Evolutionary conservation across 2,329 filamentous ascomycete genomes (phyloP), one percentile per base, ranked within the genome.

Genomic region (Colletotrichum liriopes): DNA sequence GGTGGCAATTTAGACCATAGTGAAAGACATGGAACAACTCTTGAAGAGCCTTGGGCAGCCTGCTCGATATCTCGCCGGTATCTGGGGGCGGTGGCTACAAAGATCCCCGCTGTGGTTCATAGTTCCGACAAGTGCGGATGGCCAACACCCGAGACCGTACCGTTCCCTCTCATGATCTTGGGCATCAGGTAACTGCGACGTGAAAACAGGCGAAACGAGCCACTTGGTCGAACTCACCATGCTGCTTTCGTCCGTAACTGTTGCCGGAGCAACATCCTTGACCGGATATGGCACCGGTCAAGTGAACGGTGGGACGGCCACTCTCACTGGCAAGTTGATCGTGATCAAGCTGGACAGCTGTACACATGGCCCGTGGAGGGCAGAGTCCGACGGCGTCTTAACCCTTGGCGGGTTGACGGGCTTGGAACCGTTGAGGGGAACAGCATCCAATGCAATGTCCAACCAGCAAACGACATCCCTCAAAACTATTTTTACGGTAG

Each of bases 141-240:
- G 8, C 35, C 8, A 37, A 37, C 35, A 7, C 35, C 35, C 3
- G 8, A 37, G 35, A 11, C 8, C 35, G 2, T 37, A 37, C 35
- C 35, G 35, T 11, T 1, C 3, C 3, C 35, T 1, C 35, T 37
- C 35, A 37, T 37, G 35, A 5, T 9, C 35, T 37, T 9, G n/a
- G 12, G 12, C n/a, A 6, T 51, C 5, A 1, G 11, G 5, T 3
- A 16, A 14, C 3, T 11, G 12, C 12, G 23, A 26, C 47, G 12
- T 26, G 7, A 2, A 4, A 16, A 26, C 5, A 7, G n/a, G 12
- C 0, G 23, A 26, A 3, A 3, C 2, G 47, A 26, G 5, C 7
- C 47, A 16, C 5, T 2, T 49, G 1, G 23, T 26, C 47, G 23
- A 5, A 14, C 47, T 16, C n/a, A 11, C 47, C 47, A 16, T 12